phyloP scores from a whole-genome alignment of 192 early-diverging fungal genomes.

The Coemansia guatemalensis region DNA sequence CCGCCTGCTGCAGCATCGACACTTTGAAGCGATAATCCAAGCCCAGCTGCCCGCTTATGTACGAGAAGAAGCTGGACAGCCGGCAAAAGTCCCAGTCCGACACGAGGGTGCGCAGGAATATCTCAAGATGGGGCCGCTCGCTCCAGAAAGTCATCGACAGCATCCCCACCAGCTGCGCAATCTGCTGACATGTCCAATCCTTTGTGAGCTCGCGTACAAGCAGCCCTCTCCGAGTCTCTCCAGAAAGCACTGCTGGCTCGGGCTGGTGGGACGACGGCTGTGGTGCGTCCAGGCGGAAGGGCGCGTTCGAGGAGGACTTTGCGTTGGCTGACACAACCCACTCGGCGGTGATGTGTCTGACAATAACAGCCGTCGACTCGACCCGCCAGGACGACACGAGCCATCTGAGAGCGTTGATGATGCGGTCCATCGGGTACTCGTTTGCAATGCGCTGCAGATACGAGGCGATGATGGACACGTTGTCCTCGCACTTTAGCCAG shows the following conservation, averaged over 20 bases:
- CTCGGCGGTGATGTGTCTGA: slow-evolving; percentile 70
- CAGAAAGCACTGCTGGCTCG: slow-evolving; percentile 38
- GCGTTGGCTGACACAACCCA: slow-evolving; percentile 55
- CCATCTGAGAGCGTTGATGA: slow-evolving; percentile 75
- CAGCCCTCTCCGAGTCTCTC: slow-evolving; percentile 51
- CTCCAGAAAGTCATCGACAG: slow-evolving; percentile 47
- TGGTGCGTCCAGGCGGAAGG: slow-evolving; percentile 28
- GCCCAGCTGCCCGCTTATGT: slow-evolving; percentile 55
- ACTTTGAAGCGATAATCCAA: slow-evolving; percentile 52
- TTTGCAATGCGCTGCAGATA: slow-evolving; percentile 74
- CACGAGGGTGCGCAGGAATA: slow-evolving; percentile 57
- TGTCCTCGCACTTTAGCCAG: slow-evolving; percentile 75
- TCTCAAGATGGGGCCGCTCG: slow-evolving; percentile 43
- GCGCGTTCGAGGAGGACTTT: slow-evolving; percentile 34
- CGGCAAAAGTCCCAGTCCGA: slow-evolving; percentile 67
- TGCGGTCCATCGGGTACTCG: slow-evolving; percentile 71
- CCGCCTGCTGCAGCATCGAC: slow-evolving; percentile 51
- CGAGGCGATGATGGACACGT: slow-evolving; percentile 66
- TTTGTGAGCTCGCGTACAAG: slow-evolving; percentile 55
- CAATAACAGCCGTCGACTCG: slow-evolving; percentile 66
- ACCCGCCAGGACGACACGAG: slow-evolving; percentile 71
- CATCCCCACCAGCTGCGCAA: slow-evolving; percentile 53
- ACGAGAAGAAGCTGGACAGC: slow-evolving; percentile 63
- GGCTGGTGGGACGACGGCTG: slow-evolving; percentile 27
- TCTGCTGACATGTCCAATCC: slow-evolving; percentile 55